A percentile compares a stretch with the other conserved stretches of the same genome.
Conservation (phyloP, 208 protist genomes). For the Acanthamoeba rhysodes region DNA sequence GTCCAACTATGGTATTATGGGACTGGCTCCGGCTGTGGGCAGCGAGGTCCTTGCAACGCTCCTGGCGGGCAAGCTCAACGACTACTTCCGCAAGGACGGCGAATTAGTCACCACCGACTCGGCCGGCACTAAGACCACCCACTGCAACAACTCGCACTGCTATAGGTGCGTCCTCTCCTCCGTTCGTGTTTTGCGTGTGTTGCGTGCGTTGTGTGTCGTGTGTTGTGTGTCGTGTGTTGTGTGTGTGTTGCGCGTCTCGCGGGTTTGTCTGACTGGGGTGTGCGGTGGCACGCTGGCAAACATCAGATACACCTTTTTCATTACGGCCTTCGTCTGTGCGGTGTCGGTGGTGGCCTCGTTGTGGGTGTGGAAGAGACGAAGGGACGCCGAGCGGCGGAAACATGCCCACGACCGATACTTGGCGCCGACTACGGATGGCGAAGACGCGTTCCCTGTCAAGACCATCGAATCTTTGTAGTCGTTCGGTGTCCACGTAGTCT, state of each 20-base stretch:
- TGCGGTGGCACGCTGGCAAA: not conserved
- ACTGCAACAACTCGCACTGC: constrained; percentile 26
- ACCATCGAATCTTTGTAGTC: not conserved
- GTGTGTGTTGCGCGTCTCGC: too few species aligned
- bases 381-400: not conserved
- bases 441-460: not conserved
- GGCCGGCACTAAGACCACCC: not conserved
- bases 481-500: too few species aligned
- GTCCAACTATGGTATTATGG: constrained; percentile 39
- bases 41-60: constrained; percentile 48
- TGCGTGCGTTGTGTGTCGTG: too few species aligned
- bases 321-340: constrained; percentile 1
- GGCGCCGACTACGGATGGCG: not conserved
- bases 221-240: too few species aligned
- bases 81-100: constrained; percentile 50
- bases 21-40: constrained; percentile 41
- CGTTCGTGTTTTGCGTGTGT: too few species aligned
- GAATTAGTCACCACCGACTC: not conserved
- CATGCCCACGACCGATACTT: not conserved
- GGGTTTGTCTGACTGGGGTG: not conserved
- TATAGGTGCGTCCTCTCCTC: not conserved
- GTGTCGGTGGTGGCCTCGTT: not conserved
- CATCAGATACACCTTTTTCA: constrained; percentile 2
- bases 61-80: constrained; percentile 46
- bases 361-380: constrained; percentile 3